These are phyloP conservation scores for Blastocystis sp. DNA, from an alignment of 352 stramenopile genomes.

Conservation along the genomic window DNA sequence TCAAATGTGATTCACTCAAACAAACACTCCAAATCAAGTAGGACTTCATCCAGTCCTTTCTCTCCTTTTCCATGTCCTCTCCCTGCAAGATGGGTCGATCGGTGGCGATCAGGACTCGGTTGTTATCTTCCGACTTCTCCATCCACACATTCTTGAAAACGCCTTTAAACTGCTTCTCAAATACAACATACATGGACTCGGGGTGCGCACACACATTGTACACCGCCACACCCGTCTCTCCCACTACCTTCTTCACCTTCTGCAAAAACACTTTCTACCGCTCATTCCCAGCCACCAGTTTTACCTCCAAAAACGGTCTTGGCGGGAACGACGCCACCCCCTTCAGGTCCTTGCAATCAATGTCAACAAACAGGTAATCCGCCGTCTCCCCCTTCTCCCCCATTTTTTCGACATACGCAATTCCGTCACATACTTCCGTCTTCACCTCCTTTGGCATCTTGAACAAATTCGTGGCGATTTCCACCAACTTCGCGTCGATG, in stretches of 20 bases:
- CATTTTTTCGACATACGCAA: neutral
- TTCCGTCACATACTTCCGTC: neutral
- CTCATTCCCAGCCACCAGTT: neutral
- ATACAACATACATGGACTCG: neutral
- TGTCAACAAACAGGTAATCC: constrained; percentile 22
- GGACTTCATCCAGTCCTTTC: neutral
- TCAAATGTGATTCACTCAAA: neutral
- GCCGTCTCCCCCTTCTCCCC: neutral
- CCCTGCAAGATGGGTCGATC: neutral
- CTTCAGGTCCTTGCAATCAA: constrained; percentile 1
- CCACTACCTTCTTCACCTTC: constrained; percentile 3
- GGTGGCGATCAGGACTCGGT: neutral
- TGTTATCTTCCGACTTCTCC: neutral
- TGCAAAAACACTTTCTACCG: constrained; percentile 27
- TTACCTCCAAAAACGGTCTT: neutral
- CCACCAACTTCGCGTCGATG: neutral
- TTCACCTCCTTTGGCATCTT: neutral
- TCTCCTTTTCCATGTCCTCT: neutral
- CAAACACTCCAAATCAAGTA: neutral
- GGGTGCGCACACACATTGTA: constrained; percentile 2
- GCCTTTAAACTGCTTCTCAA: neutral
- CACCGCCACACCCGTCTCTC: neutral
- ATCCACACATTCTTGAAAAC: constrained; percentile 3
- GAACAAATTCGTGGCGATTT: neutral
- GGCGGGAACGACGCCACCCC: neutral